Conservation (phyloP, 768 basidiomycete species). For the Boletus vinaceobasis region DNA sequence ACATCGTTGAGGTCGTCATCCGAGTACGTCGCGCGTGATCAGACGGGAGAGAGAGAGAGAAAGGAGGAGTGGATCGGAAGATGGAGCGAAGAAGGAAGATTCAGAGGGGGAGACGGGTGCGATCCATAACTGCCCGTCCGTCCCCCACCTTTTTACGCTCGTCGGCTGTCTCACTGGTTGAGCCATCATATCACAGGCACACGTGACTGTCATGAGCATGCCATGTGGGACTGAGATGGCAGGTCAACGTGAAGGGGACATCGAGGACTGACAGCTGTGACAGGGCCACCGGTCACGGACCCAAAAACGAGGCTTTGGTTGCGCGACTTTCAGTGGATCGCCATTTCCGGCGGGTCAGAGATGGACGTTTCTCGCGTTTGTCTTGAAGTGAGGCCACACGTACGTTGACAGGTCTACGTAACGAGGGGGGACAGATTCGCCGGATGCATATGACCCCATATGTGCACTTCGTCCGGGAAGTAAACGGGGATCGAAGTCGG, state of each 20-base stretch:
- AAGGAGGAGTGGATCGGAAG: constrained; percentile 8
- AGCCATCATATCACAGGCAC: neutral
- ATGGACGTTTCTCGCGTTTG: neutral
- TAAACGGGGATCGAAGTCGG: neutral
- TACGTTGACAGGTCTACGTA: neutral
- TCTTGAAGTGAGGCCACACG: neutral
- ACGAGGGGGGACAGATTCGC: neutral
- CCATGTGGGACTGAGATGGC: neutral
- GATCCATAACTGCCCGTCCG: neutral
- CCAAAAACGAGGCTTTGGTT: neutral
- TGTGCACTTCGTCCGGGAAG: neutral
- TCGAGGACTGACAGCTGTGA: neutral
- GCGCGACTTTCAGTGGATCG: neutral
- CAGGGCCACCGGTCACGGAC: too few relatives aligned
- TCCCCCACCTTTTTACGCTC: constrained; percentile 11
- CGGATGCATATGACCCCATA: neutral
- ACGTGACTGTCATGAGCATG: constrained; percentile 5
- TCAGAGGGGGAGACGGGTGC: neutral
- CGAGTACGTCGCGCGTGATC: constrained; percentile 2
- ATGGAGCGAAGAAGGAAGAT: constrained; percentile 23
- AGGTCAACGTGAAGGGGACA: too few relatives aligned
- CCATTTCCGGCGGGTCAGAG: neutral
- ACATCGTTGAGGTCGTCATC: constrained; percentile 11
- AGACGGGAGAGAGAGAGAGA: neutral
- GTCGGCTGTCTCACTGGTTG: neutral